Base-by-base conservation (phyloP, 2,329 filamentous ascomycete genomes). In the Cercospora berteroae region DNA sequence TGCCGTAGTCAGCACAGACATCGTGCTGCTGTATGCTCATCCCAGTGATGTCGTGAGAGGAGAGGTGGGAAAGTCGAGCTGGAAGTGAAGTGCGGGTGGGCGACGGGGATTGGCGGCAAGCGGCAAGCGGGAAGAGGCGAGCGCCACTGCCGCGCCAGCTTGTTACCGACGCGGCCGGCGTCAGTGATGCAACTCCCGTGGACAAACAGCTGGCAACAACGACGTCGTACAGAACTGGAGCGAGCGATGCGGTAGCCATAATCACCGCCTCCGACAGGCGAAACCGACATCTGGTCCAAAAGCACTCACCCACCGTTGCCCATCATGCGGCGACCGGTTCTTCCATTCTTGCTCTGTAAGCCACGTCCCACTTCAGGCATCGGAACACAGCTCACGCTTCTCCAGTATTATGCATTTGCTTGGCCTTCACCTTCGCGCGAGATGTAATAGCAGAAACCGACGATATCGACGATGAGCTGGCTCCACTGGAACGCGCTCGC, bases 391-490 rank as follows among this genome's bases (percentile, higher is more conserved):
- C 59, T 66, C 29, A 58, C 42, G 20, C 10, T 50, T 2, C 42
- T 25, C 18, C 12, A 72, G 71, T 72, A 9, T 33, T 66, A 7
- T 72, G 67, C 64, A 52, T 71, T 33, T 66, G 63, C 10, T 59
- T 70, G 2, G 67, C 71, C 39, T 64, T 65, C 25, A 63, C 65
- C 5, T 64, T 70, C 56, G 71, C 71, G 5, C 71, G 59, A 23
- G 69, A 66, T 10, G 33, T 56, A 13, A 42, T n/a, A n/a, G 36
- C 31, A n/a, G 66, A 67, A 6, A 39, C 56, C 8, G 16, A 67
- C 57, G 60, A 62, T 13, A 16, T 66, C 48, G 65, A 64, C 12
- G 69, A 71, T 5, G 60, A 62, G 20, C 8, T 57, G 1, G 52
- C 25, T 1, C 33, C 52, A 12, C 23, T 48, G 10, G 44, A 63